Evolutionary conservation across 2,329 filamentous ascomycete genomes (phyloP).

Genomic region (Byssoonygena ceratinophila): DNA sequence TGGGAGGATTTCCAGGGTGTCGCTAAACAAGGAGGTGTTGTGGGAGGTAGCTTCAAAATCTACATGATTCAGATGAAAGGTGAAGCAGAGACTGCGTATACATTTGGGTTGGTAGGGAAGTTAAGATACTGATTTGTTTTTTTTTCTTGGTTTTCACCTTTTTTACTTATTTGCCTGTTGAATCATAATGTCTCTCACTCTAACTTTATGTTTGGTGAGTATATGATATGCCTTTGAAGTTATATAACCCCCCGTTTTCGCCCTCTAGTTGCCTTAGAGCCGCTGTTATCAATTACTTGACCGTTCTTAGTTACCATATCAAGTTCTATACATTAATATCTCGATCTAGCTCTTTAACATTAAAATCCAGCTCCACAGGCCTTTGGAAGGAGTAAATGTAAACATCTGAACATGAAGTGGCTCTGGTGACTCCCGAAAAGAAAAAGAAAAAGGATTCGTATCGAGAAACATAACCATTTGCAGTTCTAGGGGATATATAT

Average conservation of each 20-base stretch:
- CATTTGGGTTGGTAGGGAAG: conserved; percentile 45
- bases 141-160: neutral
- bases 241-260: neutral
- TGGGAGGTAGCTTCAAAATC: conserved; percentile 46
- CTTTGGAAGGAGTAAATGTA: no score
- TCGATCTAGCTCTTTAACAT: no score
- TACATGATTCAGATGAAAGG: conserved; percentile 56
- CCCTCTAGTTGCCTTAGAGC: neutral
- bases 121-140: conserved; percentile 36
- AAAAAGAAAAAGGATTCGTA: no score
- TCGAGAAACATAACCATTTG: no score
- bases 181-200: no score
- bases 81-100: conserved; percentile 45
- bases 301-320: neutral
- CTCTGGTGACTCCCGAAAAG: no score
- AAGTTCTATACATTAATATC: neutral
- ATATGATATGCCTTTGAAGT: neutral
- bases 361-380: no score
- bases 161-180: no score
- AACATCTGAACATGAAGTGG: no score
- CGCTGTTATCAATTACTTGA: neutral
- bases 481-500: no score
- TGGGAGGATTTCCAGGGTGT: conserved; percentile 64
- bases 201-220: neutral
- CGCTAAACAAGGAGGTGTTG: conserved; percentile 48